A percentile compares a stretch with the other conserved stretches of the same genome.
These are phyloP conservation scores for Pachyrhizus erosus DNA, from an alignment of 306 rosid species.

Conservation along the genomic window DNA sequence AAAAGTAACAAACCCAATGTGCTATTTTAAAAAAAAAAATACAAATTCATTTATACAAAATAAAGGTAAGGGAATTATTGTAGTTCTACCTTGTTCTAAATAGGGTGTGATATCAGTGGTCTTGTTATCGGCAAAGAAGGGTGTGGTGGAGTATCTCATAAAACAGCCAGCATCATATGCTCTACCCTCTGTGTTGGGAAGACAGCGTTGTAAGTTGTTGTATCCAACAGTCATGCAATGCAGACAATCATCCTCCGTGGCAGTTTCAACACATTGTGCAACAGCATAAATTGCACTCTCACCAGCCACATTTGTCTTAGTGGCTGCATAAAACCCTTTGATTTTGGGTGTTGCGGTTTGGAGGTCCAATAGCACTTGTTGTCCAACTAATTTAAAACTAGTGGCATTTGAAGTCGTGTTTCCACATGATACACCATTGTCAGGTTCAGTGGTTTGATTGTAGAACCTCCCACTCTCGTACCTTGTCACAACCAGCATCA, in stretches of 20 bases:
- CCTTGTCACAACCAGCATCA: constrained; percentile 7
- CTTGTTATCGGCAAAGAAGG: constrained; percentile 63
- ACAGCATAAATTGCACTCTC: constrained; percentile 54
- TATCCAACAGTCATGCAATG: constrained; percentile 45
- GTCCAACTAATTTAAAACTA: neutral
- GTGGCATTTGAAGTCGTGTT: neutral
- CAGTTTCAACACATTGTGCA: constrained; percentile 62
- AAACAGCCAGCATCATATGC: constrained; percentile 70
- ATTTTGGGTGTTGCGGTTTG: constrained; percentile 48
- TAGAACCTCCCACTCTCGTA: constrained; percentile 40
- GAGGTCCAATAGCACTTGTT: constrained; percentile 38
- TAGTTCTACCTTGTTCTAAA: constrained; percentile 40
- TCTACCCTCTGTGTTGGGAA: constrained; percentile 56
- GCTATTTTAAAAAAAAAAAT: too few relatives aligned
- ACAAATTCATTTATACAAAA: neutral
- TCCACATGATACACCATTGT: constrained; percentile 29
- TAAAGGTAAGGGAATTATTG: neutral
- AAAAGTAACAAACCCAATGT: too few relatives aligned
- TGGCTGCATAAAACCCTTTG: constrained; percentile 50
- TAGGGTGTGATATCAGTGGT: constrained; percentile 50
- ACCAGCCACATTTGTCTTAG: constrained; percentile 42
- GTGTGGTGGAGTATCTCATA: constrained; percentile 61
- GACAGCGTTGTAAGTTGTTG: constrained; percentile 46
- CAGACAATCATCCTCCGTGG: constrained; percentile 41
- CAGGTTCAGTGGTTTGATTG: neutral